Evolutionary conservation across 2,329 filamentous ascomycete species (phyloP).

Genomic region (Alternaria arborescens): DNA sequence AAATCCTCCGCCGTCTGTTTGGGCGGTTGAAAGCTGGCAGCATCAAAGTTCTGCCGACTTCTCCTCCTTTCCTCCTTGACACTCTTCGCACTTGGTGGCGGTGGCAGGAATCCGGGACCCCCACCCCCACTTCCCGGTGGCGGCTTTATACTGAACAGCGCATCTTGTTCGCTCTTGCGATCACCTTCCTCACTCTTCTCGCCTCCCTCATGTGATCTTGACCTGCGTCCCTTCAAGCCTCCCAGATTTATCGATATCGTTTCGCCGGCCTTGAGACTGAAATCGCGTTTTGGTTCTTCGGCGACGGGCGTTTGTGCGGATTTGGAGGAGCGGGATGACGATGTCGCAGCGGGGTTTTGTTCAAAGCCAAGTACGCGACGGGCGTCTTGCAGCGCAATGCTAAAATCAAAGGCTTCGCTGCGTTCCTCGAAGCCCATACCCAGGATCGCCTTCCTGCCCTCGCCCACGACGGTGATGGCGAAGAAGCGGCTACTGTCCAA

Average conservation of each 20-base stretch:
- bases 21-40: conserved; percentile 13
- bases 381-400: conserved; percentile 80
- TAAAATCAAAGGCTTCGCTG: conserved; percentile 85
- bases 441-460: conserved; percentile 77
- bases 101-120: conserved; percentile 63
- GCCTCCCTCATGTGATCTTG: conserved; percentile 50
- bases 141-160: conserved; percentile 77
- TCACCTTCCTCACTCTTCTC: conserved; percentile 48
- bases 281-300: conserved; percentile 71
- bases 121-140: conserved; percentile 62
- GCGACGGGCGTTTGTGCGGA: conserved; percentile 32
- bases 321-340: conserved; percentile 1
- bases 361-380: conserved; percentile 73
- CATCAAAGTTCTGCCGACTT: conserved; percentile 57
- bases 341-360: conserved; percentile 37
- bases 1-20: conserved; percentile 64
- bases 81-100: conserved; percentile 70
- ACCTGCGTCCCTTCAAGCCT: conserved; percentile 60
- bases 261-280: conserved; percentile 87
- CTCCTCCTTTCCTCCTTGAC: conserved; percentile 68
- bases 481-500: conserved; percentile 86
- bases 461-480: conserved; percentile 80
- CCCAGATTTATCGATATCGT: conserved; percentile 84
- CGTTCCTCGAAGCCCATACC: conserved; percentile 90
- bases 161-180: conserved; percentile 54